Evolutionary conservation across 257 asterid genomes (phyloP).

Genomic region (Avicennia marina): DNA sequence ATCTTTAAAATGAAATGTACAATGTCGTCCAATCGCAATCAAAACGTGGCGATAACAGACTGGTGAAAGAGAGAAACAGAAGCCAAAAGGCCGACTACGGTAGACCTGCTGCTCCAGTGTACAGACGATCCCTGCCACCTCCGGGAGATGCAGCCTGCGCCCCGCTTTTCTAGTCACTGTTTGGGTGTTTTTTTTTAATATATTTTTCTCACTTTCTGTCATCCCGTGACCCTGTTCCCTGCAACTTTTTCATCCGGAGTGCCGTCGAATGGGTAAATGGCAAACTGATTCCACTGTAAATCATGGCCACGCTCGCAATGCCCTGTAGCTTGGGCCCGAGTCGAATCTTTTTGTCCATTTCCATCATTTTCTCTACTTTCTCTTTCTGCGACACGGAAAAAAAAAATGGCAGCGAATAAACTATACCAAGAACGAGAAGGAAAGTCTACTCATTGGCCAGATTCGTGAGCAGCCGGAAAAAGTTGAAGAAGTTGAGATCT

Average conservation of each 20-base stretch:
- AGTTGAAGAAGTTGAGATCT: slow-evolving; percentile 17
- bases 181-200: slow-evolving; percentile 1
- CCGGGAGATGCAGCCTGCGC: too few species aligned
- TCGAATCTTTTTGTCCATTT: slow-evolving; percentile 18
- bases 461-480: slow-evolving; percentile 15
- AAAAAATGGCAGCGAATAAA: slow-evolving; percentile 27
- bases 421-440: slow-evolving; percentile 22
- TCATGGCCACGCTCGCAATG: too few species aligned
- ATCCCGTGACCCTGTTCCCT: slow-evolving; percentile 17
- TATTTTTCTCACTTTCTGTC: not conserved
- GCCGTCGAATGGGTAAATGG: not conserved
- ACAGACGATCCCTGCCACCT: slow-evolving; percentile 14
- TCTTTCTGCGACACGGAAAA: slow-evolving; percentile 5
- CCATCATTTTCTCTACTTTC: slow-evolving; percentile 19
- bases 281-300: not conserved
- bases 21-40: too few species aligned
- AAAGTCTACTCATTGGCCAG: slow-evolving; percentile 22
- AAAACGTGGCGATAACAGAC: too few species aligned
- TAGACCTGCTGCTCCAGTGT: not conserved
- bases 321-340: slow-evolving; percentile 10
- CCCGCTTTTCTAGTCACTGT: not conserved
- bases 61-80: too few species aligned
- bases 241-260: slow-evolving; percentile 7
- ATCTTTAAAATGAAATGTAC: too few species aligned
- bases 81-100: too few species aligned